These are phyloP conservation scores for Colletotrichum truncatum DNA, from an alignment of 2,329 filamentous ascomycete genomes.

Conservation along the genomic window DNA sequence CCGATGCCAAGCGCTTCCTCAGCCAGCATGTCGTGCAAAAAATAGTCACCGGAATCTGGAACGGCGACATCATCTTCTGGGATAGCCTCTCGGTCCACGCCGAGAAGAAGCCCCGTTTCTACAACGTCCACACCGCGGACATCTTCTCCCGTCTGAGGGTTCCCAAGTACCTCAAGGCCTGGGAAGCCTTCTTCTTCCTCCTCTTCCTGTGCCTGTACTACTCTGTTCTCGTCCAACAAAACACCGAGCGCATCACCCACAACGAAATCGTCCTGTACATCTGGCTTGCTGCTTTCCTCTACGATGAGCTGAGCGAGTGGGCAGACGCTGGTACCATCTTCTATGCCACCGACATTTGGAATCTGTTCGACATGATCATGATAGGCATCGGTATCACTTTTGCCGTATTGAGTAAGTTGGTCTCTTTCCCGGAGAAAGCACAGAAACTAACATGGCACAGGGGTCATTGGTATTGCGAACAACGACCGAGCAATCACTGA, in stretches of 20 bases:
- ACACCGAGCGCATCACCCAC: slow-evolving; percentile 70
- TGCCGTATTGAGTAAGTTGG: slow-evolving; percentile 73
- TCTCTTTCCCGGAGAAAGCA: background rate
- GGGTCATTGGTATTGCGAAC: slow-evolving; percentile 72
- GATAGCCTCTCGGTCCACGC: slow-evolving; percentile 78
- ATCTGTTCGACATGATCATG: slow-evolving; percentile 77
- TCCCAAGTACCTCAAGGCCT: slow-evolving; percentile 84
- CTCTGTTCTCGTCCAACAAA: slow-evolving; percentile 80
- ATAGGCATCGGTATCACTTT: slow-evolving; percentile 78
- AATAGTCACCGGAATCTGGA: slow-evolving; percentile 86
- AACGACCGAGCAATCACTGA: slow-evolving; percentile 73
- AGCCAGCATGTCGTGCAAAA: slow-evolving; percentile 83
- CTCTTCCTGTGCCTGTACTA: slow-evolving; percentile 85
- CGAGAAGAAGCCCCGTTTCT: slow-evolving; percentile 79
- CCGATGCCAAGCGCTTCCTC: slow-evolving; percentile 85
- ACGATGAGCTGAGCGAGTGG: slow-evolving; percentile 87
- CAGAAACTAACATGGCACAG: slow-evolving; percentile 46
- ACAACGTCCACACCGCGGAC: slow-evolving; percentile 73
- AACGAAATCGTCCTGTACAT: slow-evolving; percentile 81
- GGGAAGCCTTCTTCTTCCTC: slow-evolving; percentile 84
- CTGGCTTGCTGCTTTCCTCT: slow-evolving; percentile 88
- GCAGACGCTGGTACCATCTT: slow-evolving; percentile 87
- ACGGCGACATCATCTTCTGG: slow-evolving; percentile 89
- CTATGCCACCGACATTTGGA: slow-evolving; percentile 86
- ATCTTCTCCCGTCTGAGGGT: slow-evolving; percentile 81